Percentiles rank a stretch among this genome's conserved stretches.
Evolutionary conservation across 108 stramenopile species (phyloP).

Genomic region (Nitzschia inconspicua): DNA sequence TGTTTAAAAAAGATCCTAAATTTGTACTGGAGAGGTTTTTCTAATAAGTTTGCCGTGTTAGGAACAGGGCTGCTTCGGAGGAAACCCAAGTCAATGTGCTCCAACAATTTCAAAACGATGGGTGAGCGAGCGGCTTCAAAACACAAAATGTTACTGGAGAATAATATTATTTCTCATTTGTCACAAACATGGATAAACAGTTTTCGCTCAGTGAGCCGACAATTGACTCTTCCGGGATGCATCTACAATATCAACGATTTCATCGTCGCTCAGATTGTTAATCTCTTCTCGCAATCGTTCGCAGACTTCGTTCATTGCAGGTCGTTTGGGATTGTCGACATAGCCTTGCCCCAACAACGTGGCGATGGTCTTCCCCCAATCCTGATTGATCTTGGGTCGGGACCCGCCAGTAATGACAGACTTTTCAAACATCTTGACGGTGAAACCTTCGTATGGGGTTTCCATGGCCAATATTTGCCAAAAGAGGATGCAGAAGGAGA

Average conservation of each 20-base stretch:
- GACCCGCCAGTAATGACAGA: slow-evolving; percentile 49
- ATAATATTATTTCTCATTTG: background rate
- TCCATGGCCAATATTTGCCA: slow-evolving; percentile 77
- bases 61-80: too few species aligned
- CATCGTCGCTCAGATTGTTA: slow-evolving; percentile 52
- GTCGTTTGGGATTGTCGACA: slow-evolving; percentile 50
- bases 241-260: slow-evolving; percentile 33
- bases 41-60: too few species aligned
- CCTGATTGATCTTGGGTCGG: slow-evolving; percentile 53
- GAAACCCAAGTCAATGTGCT: too few species aligned
- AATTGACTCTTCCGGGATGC: slow-evolving; percentile 43
- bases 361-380: slow-evolving; percentile 43
- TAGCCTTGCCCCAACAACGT: slow-evolving; percentile 26
- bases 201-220: too few species aligned
- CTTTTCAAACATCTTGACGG: slow-evolving; percentile 53
- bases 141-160: too few species aligned
- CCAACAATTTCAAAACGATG: too few species aligned
- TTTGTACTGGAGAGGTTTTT: too few species aligned
- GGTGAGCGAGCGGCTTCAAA: too few species aligned
- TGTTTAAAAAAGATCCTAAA: too few species aligned
- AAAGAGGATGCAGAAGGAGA: slow-evolving; percentile 78
- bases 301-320: slow-evolving; percentile 52
- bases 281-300: slow-evolving; percentile 65
- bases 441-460: slow-evolving; percentile 59
- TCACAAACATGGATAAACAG: slow-evolving; percentile 19